Evolutionary conservation across 1,284 basidiomycete species (phyloP).

Genomic region (Melampsora americana): DNA sequence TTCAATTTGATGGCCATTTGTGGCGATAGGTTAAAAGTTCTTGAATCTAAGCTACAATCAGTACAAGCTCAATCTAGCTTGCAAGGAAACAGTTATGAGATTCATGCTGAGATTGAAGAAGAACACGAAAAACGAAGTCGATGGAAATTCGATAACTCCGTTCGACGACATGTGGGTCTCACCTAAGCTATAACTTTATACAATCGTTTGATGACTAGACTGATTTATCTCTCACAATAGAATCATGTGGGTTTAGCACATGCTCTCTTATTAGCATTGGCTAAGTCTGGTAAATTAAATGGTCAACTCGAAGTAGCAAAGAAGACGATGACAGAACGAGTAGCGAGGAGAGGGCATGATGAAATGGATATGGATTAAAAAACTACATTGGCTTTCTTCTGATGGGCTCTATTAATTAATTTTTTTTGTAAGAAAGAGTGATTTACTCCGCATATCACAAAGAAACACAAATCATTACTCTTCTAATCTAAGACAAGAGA

Average conservation of each 20-base stretch:
- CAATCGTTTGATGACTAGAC: constrained; percentile 24
- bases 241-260: constrained; percentile 74
- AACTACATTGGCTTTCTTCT: too few relatives aligned
- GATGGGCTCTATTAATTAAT: too few relatives aligned
- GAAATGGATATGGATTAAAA: constrained; percentile 49
- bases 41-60: constrained; percentile 51
- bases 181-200: constrained; percentile 16
- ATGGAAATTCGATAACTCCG: constrained; percentile 60
- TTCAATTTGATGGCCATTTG: constrained; percentile 80
- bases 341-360: constrained; percentile 48
- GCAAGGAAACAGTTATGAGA: constrained; percentile 56
- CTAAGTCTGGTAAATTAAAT: constrained; percentile 61
- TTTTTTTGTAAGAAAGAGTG: too few relatives aligned
- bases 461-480: too few relatives aligned
- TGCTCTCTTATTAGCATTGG: constrained; percentile 65
- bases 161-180: constrained; percentile 58
- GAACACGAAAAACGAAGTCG: constrained; percentile 72
- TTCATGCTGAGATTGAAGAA: constrained; percentile 61
- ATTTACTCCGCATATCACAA: too few relatives aligned
- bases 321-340: constrained; percentile 53
- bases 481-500: too few relatives aligned
- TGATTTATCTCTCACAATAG: constrained; percentile 71
- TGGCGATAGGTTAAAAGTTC: constrained; percentile 43
- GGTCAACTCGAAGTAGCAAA: constrained; percentile 55
- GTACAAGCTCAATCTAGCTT: constrained; percentile 61